Conservation (phyloP, 1,139 yeast genomes). For the Pichia sp. region DNA sequence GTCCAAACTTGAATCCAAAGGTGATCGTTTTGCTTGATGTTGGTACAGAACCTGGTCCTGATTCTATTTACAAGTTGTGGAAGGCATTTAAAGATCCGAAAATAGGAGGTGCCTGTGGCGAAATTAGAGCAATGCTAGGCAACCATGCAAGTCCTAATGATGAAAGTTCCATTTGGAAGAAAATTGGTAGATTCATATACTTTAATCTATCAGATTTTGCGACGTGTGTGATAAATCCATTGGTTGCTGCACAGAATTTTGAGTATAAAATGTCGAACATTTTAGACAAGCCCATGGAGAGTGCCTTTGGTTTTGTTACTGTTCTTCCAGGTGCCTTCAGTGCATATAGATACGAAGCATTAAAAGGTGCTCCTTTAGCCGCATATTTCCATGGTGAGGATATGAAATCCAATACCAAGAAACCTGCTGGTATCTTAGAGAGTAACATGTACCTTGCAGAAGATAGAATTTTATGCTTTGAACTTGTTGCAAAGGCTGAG, state of each 20-base stretch:
- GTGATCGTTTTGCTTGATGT: conserved; percentile 71
- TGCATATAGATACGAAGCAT: conserved; percentile 71
- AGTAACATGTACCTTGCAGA: conserved; percentile 82
- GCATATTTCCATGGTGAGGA: conserved; percentile 81
- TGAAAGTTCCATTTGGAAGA: conserved; percentile 32
- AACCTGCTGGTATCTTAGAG: conserved; percentile 59
- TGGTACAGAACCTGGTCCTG: conserved; percentile 71
- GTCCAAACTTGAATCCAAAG: conserved; percentile 62
- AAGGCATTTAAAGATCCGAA: conserved; percentile 62
- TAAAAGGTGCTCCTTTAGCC: conserved; percentile 69
- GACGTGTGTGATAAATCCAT: conserved; percentile 52
- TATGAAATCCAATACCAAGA: conserved; percentile 44
- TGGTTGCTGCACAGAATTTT: conserved; percentile 79
- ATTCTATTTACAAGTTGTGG: conserved; percentile 73
- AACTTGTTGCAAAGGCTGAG: conserved; percentile 63
- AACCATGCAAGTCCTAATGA: conserved; percentile 27
- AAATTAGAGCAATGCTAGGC: conserved; percentile 67
- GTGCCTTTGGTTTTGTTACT: conserved; percentile 72
- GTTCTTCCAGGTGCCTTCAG: conserved; percentile 85
- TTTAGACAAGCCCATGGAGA: conserved; percentile 77
- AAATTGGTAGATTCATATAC: conserved; percentile 15
- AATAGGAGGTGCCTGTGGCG: conserved; percentile 87
- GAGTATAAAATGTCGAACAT: conserved; percentile 81
- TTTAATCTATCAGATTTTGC: conserved; percentile 19
- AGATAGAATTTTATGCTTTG: conserved; percentile 77